These are phyloP conservation scores for Melanogaster broomeanus DNA, from an alignment of 768 basidiomycete species.

Conservation along the genomic window DNA sequence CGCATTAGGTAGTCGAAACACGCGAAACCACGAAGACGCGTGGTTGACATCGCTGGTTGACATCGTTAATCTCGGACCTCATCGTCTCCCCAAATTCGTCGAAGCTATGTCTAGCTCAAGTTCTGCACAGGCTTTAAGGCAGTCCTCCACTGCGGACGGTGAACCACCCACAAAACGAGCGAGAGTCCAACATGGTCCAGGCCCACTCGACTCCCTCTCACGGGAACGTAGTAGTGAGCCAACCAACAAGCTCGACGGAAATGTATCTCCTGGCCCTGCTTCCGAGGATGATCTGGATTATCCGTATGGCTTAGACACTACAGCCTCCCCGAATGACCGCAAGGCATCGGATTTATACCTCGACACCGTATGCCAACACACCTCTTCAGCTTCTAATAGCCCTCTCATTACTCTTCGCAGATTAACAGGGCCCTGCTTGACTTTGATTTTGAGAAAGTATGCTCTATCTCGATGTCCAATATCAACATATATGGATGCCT, in stretches of 20 bases:
- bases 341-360: constrained; percentile 87
- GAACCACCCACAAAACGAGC: constrained; percentile 34
- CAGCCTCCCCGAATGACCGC: constrained; percentile 25
- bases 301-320: constrained; percentile 27
- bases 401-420: constrained; percentile 44
- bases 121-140: constrained; percentile 7
- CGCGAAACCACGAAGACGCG: not conserved
- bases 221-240: constrained; percentile 31
- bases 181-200: constrained; percentile 20
- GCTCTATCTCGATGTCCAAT: constrained; percentile 94
- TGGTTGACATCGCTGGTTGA: not conserved
- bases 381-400: constrained; percentile 8
- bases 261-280: constrained; percentile 21
- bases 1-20: not conserved
- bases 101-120: constrained; percentile 14
- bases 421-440: constrained; percentile 90
- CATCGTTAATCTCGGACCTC: not conserved
- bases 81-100: too few species aligned
- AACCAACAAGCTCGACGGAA: constrained; percentile 28
- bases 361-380: constrained; percentile 71
- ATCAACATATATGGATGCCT: constrained; percentile 98
- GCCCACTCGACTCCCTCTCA: constrained; percentile 2
- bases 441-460: constrained; percentile 99
- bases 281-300: constrained; percentile 26
- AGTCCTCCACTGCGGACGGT: constrained; percentile 5